These are phyloP conservation scores for Lophiostoma macrostomum DNA, from an alignment of 495 filamentous ascomycete species.

Conservation along the genomic window DNA sequence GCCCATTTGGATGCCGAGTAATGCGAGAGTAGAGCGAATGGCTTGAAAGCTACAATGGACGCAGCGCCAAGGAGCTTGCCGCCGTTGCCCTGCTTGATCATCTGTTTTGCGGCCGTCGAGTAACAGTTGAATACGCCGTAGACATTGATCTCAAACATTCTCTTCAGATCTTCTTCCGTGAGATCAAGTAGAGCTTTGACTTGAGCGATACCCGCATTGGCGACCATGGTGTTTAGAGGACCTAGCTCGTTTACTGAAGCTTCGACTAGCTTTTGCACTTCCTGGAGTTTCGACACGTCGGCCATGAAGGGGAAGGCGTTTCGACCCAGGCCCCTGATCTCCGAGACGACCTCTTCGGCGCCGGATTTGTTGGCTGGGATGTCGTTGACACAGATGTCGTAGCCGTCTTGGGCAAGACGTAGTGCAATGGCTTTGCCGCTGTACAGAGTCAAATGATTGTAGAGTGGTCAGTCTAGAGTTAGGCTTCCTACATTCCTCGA, in stretches of 20 bases:
- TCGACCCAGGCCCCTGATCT: constrained; percentile 49
- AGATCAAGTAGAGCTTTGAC: constrained; percentile 53
- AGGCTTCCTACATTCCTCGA: constrained; percentile 50
- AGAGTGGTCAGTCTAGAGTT: neutral
- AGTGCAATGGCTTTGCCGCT: constrained; percentile 59
- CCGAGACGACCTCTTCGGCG: constrained; percentile 50
- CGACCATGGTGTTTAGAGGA: constrained; percentile 57
- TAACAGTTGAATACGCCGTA: constrained; percentile 59
- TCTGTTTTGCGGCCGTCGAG: constrained; percentile 51
- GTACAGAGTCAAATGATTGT: neutral
- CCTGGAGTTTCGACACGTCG: constrained; percentile 51
- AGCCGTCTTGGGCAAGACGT: constrained; percentile 58
- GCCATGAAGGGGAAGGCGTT: constrained; percentile 49
- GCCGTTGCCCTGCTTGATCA: constrained; percentile 49
- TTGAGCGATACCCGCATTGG: constrained; percentile 60
- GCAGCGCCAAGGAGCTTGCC: constrained; percentile 57
- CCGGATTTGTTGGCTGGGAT: constrained; percentile 46
- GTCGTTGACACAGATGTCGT: constrained; percentile 60
- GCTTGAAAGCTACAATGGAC: constrained; percentile 53
- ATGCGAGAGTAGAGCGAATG: constrained; percentile 51
- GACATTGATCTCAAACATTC: constrained; percentile 56
- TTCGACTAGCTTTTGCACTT: constrained; percentile 51
- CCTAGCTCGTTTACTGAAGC: constrained; percentile 49
- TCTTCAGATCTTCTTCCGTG: constrained; percentile 48
- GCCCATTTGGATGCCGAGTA: constrained; percentile 62